phyloP scores from a whole-genome alignment of 257 asterid genomes.

The Salvia hispanica region DNA sequence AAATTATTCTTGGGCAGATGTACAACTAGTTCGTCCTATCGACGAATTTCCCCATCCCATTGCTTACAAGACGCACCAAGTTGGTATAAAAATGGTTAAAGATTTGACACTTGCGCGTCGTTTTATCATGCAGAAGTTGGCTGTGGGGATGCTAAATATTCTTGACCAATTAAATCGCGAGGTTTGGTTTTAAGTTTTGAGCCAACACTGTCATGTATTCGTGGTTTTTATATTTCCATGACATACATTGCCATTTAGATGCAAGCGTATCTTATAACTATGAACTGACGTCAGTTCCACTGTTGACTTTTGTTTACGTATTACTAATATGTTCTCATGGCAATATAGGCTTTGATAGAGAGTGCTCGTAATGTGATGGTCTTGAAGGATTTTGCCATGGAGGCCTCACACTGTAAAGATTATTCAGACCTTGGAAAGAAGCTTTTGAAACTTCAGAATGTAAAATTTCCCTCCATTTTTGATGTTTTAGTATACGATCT shows the following conservation, averaged over 20 bases:
- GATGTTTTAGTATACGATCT: conserved; percentile 11
- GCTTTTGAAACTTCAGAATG: conserved; percentile 84
- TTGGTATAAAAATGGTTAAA: conserved; percentile 71
- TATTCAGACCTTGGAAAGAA: conserved; percentile 88
- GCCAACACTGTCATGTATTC: conserved; percentile 17
- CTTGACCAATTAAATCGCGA: conserved; percentile 80
- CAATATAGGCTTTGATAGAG: conserved; percentile 76
- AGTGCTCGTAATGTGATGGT: conserved; percentile 71
- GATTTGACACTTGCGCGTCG: conserved; percentile 88
- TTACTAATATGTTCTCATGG: conserved; percentile 31
- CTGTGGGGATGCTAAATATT: conserved; percentile 77
- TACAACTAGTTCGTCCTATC: conserved; percentile 83
- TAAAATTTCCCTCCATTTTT: conserved; percentile 45
- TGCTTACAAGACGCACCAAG: conserved; percentile 77
- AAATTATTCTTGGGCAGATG: conserved; percentile 96
- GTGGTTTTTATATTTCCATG: background rate
- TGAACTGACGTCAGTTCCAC: conserved; percentile 4
- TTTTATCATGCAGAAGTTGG: conserved; percentile 88
- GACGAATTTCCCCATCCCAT: conserved; percentile 79
- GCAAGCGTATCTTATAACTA: conserved; percentile 6
- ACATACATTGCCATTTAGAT: conserved; percentile 5
- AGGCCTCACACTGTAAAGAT: conserved; percentile 82
- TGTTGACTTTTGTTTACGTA: conserved; percentile 27
- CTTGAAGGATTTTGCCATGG: conserved; percentile 87
- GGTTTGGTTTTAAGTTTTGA: conserved; percentile 59